Base-by-base conservation (phyloP, 2,329 filamentous ascomycete genomes). In the Penicillium verrucosum region DNA sequence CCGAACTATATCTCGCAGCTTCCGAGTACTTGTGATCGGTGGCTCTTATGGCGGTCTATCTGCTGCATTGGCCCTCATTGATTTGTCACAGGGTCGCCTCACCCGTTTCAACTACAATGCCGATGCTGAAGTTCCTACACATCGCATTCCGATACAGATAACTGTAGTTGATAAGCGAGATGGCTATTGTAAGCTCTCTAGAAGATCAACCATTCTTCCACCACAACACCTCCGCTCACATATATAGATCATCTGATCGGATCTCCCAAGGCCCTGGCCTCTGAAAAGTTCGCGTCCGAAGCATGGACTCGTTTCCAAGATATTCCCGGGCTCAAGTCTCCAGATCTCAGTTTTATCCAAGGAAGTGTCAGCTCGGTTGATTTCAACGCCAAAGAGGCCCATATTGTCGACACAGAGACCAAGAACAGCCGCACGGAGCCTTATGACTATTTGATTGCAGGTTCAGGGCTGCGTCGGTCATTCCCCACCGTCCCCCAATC, bases 81-180 rank as follows among this genome's bases (percentile, higher is more conserved):
- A 90, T 67, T 78, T 89, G 36, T 83, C 82, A 57, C 78, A 82
- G 56, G 86, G 86, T 75, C 78, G 58, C 9, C 47, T 66, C 8
- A 77, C 82, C n/a, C 81, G 85, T 14, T 76, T 78, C 49, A 63
- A 65, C 52, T 65, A 46, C 54, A 58, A 69, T 54, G 21, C 62
- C 57, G 45, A 65, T 58, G 49, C 66, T 57, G 48, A 65, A 21
- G 44, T 64, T 37, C 59, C 59, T 53, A 54, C 59, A 21, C 76
- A 78, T 43, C 78, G 77, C 25, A 77, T 87, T 43, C 79, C 83
- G 1, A 73, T 90, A 14, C 82, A 90, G 37, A 85, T 92, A 49
- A 91, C 87, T 23, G 81, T 92, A 23, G 85, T 90, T 25, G 89
- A 92, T 65, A 88, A 92, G 72, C 79, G 88, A n/a, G 89, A 92